A percentile compares a stretch with the other conserved stretches of the same genome.
These are phyloP conservation scores for Pichia gijzeniarum DNA, from an alignment of 805 yeast genomes.

Conservation along the genomic window DNA sequence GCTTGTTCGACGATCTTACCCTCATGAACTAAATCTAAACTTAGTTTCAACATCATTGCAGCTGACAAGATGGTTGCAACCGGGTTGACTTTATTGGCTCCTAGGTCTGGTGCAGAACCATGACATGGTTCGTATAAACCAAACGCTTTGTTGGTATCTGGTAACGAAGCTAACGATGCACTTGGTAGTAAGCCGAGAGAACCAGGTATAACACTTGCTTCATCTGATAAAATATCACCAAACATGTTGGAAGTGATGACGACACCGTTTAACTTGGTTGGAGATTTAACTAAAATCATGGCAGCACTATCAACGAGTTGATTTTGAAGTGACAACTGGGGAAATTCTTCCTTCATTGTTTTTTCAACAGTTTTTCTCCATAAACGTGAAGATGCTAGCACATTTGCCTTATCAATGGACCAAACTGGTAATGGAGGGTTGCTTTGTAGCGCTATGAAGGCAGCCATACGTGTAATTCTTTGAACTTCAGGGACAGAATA, in stretches of 20 bases:
- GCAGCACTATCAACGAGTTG: conserved; percentile 98
- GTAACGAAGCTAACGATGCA: conserved; percentile 94
- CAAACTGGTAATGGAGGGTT: conserved; percentile 92
- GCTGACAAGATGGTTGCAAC: conserved; percentile 91
- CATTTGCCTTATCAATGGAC: conserved; percentile 97
- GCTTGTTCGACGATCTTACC: conserved; percentile 88
- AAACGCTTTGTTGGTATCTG: conserved; percentile 89
- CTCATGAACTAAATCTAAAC: conserved; percentile 74
- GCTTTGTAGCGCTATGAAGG: conserved; percentile 87
- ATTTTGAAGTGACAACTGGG: conserved; percentile 78
- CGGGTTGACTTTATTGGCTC: conserved; percentile 85
- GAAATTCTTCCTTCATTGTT: conserved; percentile 83
- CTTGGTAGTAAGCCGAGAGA: conserved; percentile 94
- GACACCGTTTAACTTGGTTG: conserved; percentile 87
- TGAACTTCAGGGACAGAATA: conserved; percentile 89
- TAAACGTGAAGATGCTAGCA: conserved; percentile 88
- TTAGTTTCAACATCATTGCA: conserved; percentile 94
- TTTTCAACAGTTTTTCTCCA: conserved; percentile 94
- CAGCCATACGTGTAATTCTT: conserved; percentile 97
- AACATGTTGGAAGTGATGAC: conserved; percentile 94
- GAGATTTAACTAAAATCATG: conserved; percentile 90
- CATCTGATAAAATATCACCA: conserved; percentile 97
- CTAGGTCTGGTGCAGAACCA: conserved; percentile 96
- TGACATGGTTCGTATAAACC: conserved; percentile 98
- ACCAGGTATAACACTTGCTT: conserved; percentile 97